Evolutionary conservation across 441 rosid genomes (phyloP).

Genomic region (Populus hybrid): DNA sequence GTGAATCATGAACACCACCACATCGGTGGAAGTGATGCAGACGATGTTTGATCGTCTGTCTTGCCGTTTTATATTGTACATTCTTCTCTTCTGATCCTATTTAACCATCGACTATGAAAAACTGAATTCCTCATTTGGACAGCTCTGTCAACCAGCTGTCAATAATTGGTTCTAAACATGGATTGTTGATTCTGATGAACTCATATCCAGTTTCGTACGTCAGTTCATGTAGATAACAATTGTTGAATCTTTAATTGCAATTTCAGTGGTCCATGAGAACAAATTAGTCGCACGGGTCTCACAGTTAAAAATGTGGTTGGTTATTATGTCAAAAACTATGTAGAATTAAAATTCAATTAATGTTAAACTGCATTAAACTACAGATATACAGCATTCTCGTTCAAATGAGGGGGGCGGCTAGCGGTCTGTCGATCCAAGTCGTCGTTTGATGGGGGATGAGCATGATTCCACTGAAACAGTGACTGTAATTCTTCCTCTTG

Average conservation of each 20-base stretch:
- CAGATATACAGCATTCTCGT: no score
- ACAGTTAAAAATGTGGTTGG: no score
- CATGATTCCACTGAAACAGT: no score
- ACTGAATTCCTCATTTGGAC: slow-evolving; percentile 17
- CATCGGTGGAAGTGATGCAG: slow-evolving; percentile 83
- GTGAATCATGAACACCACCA: slow-evolving; percentile 58
- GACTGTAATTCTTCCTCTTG: no score
- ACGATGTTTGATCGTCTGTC: slow-evolving; percentile 54
- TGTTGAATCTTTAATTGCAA: slow-evolving; percentile 5
- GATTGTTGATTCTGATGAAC: slow-evolving; percentile 27
- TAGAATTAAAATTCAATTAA: no score
- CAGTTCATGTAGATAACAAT: slow-evolving; percentile 8
- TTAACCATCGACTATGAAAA: slow-evolving; percentile 21
- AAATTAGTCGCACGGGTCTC: neutral
- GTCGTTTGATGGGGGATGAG: no score
- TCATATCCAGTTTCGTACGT: slow-evolving; percentile 7
- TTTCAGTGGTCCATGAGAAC: neutral
- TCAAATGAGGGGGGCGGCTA: no score
- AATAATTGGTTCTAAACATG: slow-evolving; percentile 29
- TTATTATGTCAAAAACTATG: no score
- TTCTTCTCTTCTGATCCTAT: slow-evolving; percentile 31
- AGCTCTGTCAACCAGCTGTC: slow-evolving; percentile 14
- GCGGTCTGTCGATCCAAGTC: no score
- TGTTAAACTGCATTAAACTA: no score
- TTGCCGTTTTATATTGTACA: slow-evolving; percentile 45